phyloP scores from a whole-genome alignment of 176 grass and related monocot species.

The Zea mays region Zm-B73-REFERENCE-NAM-5.0 NC_050097.1:10745001-10745500 shows the following conservation, averaged over 20 bases:
- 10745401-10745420: background rate
- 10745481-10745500: too few species aligned
- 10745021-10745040: too few species aligned
- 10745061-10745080: background rate
- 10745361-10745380: constrained; percentile 63
- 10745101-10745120: constrained; percentile 86
- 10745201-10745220: background rate
- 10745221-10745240: background rate
- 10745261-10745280: constrained; percentile 68
- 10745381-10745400: background rate
- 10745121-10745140: constrained; percentile 95
- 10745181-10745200: background rate
- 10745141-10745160: constrained; percentile 77
- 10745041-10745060: too few species aligned
- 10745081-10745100: constrained; percentile 15
- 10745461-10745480: background rate
- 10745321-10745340: constrained; percentile 81
- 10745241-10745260: background rate
- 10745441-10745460: background rate
- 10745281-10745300: constrained; percentile 60
- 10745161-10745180: constrained; percentile 65
- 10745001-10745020: constrained; percentile 62
- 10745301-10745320: constrained; percentile 80
- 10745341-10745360: constrained; percentile 49
- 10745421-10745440: background rate